A percentile compares a stretch with the other conserved stretches of the same genome.
phyloP scores from a whole-genome alignment of 179 eudicot genomes.

The Beta lomatogona region DNA sequence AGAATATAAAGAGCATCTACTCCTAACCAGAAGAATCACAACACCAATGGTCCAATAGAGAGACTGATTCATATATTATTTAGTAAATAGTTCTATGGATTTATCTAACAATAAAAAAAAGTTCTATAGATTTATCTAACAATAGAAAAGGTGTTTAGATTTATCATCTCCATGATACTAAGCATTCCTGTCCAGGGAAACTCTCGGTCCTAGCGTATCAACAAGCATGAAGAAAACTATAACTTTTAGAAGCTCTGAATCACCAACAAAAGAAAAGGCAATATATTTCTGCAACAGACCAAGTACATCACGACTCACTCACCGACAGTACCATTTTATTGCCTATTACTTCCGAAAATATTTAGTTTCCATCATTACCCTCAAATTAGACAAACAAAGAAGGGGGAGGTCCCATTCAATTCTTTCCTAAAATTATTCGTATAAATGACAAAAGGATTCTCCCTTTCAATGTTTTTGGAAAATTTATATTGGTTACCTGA shows the following conservation, averaged over 20 bases:
- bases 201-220: background rate
- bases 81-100: background rate
- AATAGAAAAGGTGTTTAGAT: no score
- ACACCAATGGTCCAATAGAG: background rate
- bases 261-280: background rate
- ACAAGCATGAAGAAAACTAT: background rate
- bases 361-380: background rate
- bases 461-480: no score
- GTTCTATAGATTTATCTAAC: no score
- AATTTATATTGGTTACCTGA: slow-evolving; percentile 50
- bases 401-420: no score
- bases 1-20: background rate
- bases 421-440: no score
- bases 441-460: no score
- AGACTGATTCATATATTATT: no score
- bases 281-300: background rate
- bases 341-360: background rate
- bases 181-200: background rate
- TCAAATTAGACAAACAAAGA: no score
- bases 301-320: background rate
- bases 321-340: background rate
- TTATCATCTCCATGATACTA: background rate
- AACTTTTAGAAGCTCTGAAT: background rate
- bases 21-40: background rate
- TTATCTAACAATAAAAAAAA: background rate